phyloP scores from a whole-genome alignment of 1,139 yeast species.

The Debaryomyces subglobosus region DNA sequence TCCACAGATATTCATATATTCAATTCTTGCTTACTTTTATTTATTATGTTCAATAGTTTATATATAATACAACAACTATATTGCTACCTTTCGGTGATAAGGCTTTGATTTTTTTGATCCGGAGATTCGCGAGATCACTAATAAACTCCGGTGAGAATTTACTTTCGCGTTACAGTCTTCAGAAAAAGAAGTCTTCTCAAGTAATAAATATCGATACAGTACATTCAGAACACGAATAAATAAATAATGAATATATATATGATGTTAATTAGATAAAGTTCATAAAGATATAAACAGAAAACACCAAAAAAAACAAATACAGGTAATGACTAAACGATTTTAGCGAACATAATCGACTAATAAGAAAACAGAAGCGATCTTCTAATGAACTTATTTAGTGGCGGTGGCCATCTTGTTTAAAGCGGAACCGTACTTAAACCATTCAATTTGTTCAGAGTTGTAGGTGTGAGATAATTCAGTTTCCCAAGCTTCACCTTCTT shows the following conservation, averaged over 20 bases:
- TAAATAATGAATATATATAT: constrained; percentile 8
- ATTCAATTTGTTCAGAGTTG: constrained; percentile 94
- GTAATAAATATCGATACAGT: neutral
- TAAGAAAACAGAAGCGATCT: constrained; percentile 3
- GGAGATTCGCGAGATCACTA: neutral
- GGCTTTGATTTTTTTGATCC: neutral
- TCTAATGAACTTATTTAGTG: constrained; percentile 7
- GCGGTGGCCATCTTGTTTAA: constrained; percentile 91
- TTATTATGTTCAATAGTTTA: neutral
- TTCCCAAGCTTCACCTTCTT: constrained; percentile 83
- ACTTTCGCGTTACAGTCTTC: neutral
- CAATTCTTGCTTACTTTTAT: neutral
- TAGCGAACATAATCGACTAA: constrained; percentile 3
- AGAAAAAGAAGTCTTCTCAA: neutral
- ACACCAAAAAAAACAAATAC: constrained; percentile 5
- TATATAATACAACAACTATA: neutral
- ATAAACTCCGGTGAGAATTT: neutral
- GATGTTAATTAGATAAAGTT: constrained; percentile 4
- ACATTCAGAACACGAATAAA: constrained; percentile 2
- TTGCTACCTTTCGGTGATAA: neutral
- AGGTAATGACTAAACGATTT: neutral
- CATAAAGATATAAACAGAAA: constrained; percentile 6
- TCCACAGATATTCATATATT: neutral
- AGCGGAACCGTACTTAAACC: constrained; percentile 99
- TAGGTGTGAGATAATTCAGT: constrained; percentile 92